Evolutionary conservation across 331 rosid species (phyloP).

Genomic region (Saraca asoca): DNA sequence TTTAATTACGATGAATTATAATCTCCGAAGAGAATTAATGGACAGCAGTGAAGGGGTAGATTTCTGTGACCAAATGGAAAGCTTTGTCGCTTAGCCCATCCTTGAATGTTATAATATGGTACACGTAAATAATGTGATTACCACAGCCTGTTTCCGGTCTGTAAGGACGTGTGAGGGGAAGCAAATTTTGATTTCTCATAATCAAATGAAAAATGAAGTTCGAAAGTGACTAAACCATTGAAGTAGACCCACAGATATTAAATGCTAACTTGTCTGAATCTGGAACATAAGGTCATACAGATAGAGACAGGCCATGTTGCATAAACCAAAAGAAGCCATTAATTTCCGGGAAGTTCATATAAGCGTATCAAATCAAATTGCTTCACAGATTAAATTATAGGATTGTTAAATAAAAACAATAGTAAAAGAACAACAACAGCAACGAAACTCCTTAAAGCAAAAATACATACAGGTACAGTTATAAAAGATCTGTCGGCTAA

Average conservation of each 20-base stretch:
- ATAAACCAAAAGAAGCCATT: conserved; percentile 17
- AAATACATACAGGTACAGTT: conserved; percentile 9
- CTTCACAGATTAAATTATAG: conserved; percentile 5
- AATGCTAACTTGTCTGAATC: conserved; percentile 14
- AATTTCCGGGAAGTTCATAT: conserved; percentile 4
- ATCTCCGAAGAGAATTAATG: conserved; percentile 9
- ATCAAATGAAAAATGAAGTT: conserved; percentile 32
- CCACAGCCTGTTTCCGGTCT: conserved; percentile 2
- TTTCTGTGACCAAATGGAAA: neutral
- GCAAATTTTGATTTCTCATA: conserved; percentile 8
- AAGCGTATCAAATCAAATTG: conserved; percentile 1
- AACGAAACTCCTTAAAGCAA: conserved; percentile 5
- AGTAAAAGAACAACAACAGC: neutral
- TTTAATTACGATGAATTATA: neutral
- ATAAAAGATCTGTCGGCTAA: neutral
- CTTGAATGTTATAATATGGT: neutral
- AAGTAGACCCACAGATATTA: conserved; percentile 29
- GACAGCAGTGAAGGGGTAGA: neutral
- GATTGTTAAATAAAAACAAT: conserved; percentile 4
- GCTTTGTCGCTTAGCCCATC: conserved; percentile 7
- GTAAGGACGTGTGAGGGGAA: neutral
- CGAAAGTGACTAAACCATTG: conserved; percentile 24
- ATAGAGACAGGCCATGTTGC: conserved; percentile 31
- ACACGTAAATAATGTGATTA: neutral
- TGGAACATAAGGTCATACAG: conserved; percentile 25